Evolutionary conservation across 106 monocot species (phyloP), one percentile per base, ranked within the genome.

Genomic region (Apostasia ramifera): DNA sequence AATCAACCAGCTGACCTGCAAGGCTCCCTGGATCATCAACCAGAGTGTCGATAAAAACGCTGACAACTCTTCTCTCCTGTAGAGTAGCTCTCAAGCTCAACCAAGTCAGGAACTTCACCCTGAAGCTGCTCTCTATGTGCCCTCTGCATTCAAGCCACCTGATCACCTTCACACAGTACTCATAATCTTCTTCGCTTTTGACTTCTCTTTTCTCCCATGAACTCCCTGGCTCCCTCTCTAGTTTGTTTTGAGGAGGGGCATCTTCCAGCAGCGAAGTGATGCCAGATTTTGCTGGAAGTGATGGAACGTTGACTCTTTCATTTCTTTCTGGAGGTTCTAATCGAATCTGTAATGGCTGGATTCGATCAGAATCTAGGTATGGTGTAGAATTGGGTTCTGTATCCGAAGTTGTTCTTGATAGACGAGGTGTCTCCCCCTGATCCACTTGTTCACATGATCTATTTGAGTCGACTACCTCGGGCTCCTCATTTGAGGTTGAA

Each of bases 61-160:
- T 85, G 0, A 95, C 91, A 11, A 95, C 70, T 69, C 77, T 88
- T 40, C 91, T 85, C 77, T 95, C 95, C 68, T 85, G 88, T 50
- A 75, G 74, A 6, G 81, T 91, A 2, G 94, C 91, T 45, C 81
- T 50, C 65, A 95, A 58, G 75, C 94, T 91, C 73, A 88, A 95
- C 94, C 94, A 95, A 14, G 94, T 91, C 60, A 95, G 75, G 49
- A 95, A 95, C 75, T 95, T 95, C 45, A 91, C 81, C 61, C 94
- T 79, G 62, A 88, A 95, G 57, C 75, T 80, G 39, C 78, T 82
- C 75, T 95, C 94, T 1, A 95, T 88, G 44, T 80, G 75, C 40
- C 91, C 91, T 7, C 48, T 5, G 26, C 91, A 78, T 49, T 91
- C 91, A 4, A 91, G 66, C 84, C 86, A 80, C 55, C 86, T 77